Conservation (phyloP, 2,329 filamentous ascomycete genomes). For the Diaporthe citri region DNA sequence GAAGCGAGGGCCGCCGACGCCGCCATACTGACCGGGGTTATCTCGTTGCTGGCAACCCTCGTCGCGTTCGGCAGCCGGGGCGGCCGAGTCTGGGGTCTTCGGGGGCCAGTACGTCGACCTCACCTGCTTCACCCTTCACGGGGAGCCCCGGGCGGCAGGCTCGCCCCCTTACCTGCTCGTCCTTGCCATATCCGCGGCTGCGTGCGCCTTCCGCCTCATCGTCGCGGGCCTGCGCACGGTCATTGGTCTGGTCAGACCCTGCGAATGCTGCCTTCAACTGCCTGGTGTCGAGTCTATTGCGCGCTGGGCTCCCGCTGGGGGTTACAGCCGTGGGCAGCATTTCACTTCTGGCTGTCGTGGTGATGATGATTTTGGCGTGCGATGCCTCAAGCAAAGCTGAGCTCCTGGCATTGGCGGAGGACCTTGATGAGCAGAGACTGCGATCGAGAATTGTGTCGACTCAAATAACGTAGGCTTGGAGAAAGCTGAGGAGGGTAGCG, state of each 20-base stretch:
- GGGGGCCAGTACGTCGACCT: background rate
- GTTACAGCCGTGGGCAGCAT: background rate
- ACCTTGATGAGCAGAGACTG: background rate
- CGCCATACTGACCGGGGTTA: background rate
- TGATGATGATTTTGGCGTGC: background rate
- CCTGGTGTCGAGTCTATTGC: background rate
- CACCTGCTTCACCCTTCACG: background rate
- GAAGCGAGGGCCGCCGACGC: fast-evolving
- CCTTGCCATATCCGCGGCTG: background rate
- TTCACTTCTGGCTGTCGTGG: background rate
- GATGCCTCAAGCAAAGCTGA: background rate
- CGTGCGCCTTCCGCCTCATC: background rate
- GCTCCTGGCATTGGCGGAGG: no score
- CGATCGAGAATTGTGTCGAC: no score
- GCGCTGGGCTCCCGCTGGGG: background rate
- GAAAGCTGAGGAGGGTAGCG: background rate
- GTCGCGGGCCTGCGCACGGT: background rate
- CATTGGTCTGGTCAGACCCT: background rate
- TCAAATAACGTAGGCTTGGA: background rate
- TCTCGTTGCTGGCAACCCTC: no score
- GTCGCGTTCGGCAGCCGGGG: background rate
- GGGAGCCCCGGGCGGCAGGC: background rate
- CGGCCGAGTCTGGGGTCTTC: no score
- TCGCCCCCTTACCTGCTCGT: background rate
- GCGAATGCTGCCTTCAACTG: background rate